Conservation (phyloP, 805 yeast genomes). For the Saturnispora galanensis region DNA sequence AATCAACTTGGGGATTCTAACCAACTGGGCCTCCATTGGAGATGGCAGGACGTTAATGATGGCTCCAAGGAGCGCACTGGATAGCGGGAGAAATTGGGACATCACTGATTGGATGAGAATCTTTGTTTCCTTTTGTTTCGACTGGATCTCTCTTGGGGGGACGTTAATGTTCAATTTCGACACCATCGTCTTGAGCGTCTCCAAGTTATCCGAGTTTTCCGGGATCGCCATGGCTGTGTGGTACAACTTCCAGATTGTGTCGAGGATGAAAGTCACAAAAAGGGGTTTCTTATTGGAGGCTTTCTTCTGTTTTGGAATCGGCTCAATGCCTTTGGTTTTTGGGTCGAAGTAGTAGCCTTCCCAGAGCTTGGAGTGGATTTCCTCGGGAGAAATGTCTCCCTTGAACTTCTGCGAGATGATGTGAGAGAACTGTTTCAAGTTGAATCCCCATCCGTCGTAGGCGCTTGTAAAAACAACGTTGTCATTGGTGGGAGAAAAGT, state of each 20-base stretch:
- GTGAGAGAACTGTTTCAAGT: constrained; percentile 76
- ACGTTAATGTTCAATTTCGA: constrained; percentile 59
- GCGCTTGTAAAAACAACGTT: constrained; percentile 90
- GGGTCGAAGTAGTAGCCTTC: constrained; percentile 89
- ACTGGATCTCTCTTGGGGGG: constrained; percentile 62
- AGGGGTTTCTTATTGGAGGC: constrained; percentile 54
- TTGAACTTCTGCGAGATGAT: constrained; percentile 45
- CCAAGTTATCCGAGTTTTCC: constrained; percentile 53
- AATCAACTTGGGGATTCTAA: constrained; percentile 59
- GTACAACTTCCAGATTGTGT: constrained; percentile 88
- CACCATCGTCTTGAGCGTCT: constrained; percentile 65
- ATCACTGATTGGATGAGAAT: constrained; percentile 54
- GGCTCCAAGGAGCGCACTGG: constrained; percentile 73
- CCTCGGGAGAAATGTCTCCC: constrained; percentile 72
- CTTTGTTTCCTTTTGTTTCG: constrained; percentile 54
- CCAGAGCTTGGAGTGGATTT: constrained; percentile 82
- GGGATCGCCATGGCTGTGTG: constrained; percentile 37
- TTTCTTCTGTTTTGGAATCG: constrained; percentile 54
- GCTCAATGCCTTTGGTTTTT: constrained; percentile 74
- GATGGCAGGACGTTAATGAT: constrained; percentile 82
- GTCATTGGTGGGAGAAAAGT: constrained; percentile 78
- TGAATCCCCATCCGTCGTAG: constrained; percentile 97
- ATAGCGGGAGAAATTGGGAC: constrained; percentile 92
- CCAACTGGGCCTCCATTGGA: constrained; percentile 65
- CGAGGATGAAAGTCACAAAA: constrained; percentile 79